Percentiles rank a stretch among this genome's conserved stretches.
phyloP scores from a whole-genome alignment of 441 rosid species.

The Eruca vesicaria region DNA sequence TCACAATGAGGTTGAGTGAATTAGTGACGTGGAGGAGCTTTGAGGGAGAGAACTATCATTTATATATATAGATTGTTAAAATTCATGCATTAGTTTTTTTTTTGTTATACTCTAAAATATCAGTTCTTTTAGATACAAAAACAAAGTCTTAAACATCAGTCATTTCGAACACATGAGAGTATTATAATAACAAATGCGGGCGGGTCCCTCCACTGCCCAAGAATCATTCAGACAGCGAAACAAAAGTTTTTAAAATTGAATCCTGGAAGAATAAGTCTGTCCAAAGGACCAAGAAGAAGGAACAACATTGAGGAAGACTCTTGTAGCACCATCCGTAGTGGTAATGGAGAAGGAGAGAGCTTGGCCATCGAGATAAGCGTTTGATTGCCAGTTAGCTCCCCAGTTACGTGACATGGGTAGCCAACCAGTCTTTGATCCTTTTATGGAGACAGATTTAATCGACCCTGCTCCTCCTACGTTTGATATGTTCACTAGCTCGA shows the following conservation, averaged over 20 bases:
- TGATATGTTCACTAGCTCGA: slow-evolving; percentile 59
- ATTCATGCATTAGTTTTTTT: too few species aligned
- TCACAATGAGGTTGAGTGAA: neutral
- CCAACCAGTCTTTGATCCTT: slow-evolving; percentile 64
- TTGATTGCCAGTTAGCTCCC: slow-evolving; percentile 84
- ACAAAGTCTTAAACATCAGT: too few species aligned
- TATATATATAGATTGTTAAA: too few species aligned
- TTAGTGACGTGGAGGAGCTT: neutral
- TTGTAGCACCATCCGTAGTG: slow-evolving; percentile 52
- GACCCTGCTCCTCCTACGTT: slow-evolving; percentile 67
- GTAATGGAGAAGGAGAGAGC: slow-evolving; percentile 64
- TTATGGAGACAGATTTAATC: slow-evolving; percentile 47
- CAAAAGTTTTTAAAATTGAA: slow-evolving; percentile 47
- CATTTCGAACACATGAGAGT: too few species aligned
- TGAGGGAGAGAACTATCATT: too few species aligned
- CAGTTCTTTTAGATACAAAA: too few species aligned
- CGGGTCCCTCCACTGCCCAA: slow-evolving; percentile 89
- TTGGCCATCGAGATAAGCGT: slow-evolving; percentile 46
- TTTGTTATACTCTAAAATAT: too few species aligned
- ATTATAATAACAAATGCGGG: slow-evolving; percentile 26
- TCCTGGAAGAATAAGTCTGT: slow-evolving; percentile 46
- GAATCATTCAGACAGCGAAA: neutral
- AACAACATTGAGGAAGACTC: slow-evolving; percentile 41
- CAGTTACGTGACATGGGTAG: slow-evolving; percentile 69
- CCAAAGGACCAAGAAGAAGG: slow-evolving; percentile 67